Conservation (phyloP, 495 filamentous ascomycete genomes). For the Neurospora hispaniola region DNA sequence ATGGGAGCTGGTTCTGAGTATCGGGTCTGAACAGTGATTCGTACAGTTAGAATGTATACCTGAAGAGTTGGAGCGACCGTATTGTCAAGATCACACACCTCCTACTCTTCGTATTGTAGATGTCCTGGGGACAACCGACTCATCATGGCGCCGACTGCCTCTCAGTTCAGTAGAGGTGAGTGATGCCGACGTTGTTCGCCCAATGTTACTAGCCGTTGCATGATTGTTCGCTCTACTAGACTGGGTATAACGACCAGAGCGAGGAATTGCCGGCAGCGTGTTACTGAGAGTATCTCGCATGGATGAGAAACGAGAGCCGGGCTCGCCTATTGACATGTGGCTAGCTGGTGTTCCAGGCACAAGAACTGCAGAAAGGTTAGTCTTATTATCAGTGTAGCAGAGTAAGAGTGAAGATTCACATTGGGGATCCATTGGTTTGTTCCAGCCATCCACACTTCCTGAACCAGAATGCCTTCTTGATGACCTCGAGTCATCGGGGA, state of each 20-base stretch:
- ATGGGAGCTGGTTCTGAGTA: not conserved
- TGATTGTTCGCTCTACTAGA: not conserved
- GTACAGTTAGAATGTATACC: not conserved
- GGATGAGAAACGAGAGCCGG: not conserved
- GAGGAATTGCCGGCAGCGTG: not conserved
- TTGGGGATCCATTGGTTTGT: slow-evolving; percentile 2
- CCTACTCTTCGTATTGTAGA: not conserved
- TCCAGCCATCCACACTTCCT: not conserved
- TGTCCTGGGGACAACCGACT: not conserved
- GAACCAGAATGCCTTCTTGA: not conserved
- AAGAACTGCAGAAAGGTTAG: not conserved
- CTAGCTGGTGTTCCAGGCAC: not conserved
- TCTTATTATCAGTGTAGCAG: not conserved
- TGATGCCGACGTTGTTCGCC: not conserved
- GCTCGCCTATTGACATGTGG: not conserved
- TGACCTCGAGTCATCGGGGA: not conserved
- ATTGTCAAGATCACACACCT: not conserved
- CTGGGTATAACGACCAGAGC: not conserved
- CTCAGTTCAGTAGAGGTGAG: not conserved
- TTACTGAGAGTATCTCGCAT: not conserved
- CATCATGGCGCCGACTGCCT: not conserved
- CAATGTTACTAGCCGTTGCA: not conserved
- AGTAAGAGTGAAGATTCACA: not conserved
- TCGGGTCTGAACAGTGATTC: not conserved
- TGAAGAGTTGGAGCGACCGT: not conserved